Evolutionary conservation across 2,329 filamentous ascomycete species (phyloP).

Genomic region (Coleophoma eucalyptorum): DNA sequence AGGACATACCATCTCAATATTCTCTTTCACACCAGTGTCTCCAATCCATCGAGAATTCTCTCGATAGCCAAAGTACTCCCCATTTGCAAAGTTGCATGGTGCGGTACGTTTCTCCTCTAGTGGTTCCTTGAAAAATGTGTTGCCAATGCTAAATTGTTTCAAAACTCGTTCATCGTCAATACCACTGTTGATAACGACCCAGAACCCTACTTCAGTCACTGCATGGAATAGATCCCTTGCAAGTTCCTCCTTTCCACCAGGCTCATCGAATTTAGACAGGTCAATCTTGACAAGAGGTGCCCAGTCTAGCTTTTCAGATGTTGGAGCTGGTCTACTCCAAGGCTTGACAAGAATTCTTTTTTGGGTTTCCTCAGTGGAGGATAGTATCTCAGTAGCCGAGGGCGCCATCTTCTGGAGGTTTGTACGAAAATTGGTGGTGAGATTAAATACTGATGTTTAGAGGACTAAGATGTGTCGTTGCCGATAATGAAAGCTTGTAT

Average conservation of each 20-base stretch:
- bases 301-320: slow-evolving; percentile 34
- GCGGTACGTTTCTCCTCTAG: slow-evolving; percentile 46
- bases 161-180: slow-evolving; percentile 54
- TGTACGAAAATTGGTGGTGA: too few species aligned
- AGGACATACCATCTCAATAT: slow-evolving; percentile 42
- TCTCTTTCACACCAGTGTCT: slow-evolving; percentile 36
- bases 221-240: slow-evolving; percentile 48
- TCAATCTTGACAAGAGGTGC: slow-evolving; percentile 49
- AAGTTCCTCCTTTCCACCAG: slow-evolving; percentile 44
- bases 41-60: slow-evolving; percentile 33
- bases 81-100: slow-evolving; percentile 26
- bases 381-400: slow-evolving; percentile 7
- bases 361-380: slow-evolving; percentile 1
- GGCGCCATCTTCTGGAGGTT: slow-evolving; percentile 20
- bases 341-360: slow-evolving; percentile 23
- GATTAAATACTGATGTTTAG: too few species aligned
- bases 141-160: slow-evolving; percentile 54
- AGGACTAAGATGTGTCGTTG: too few species aligned
- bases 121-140: slow-evolving; percentile 51
- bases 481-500: too few species aligned
- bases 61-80: slow-evolving; percentile 43
- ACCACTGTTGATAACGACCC: slow-evolving; percentile 58
- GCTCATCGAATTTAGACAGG: slow-evolving; percentile 40
- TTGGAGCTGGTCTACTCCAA: slow-evolving; percentile 25
- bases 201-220: slow-evolving; percentile 47